Base-by-base conservation (phyloP, 352 stramenopile genomes). In the Peronospora farinosa region DNA sequence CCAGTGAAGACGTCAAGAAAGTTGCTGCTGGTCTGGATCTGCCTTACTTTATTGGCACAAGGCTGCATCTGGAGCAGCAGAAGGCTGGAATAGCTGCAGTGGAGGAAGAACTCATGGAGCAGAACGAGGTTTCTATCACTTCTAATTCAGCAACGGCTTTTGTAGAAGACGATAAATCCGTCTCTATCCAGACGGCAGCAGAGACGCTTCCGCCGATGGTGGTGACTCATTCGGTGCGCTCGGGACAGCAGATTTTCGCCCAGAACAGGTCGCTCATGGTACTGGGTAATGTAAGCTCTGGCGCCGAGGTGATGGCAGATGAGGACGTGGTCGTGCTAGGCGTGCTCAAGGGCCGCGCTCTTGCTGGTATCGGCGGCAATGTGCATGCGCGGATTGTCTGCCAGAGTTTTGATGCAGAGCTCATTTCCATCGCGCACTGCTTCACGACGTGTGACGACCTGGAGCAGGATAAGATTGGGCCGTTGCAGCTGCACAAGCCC, bases 381-480 rank as follows among this genome's bases (percentile, higher is more conserved):
- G 67, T 72, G 17, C 48, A 33, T 21, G 84, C 84, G 10, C 74
- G 70, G 43, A 83, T 88, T 55, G 56, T 79, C 17, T 88, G 74
- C 47, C 74, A 86, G 58, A 78, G 69, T 48, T 95, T 95, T 53
- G 84, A 95, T 57, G 85, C 84, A 7, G 85, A 95, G 67, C 77
- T 95, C 54, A 78, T 95, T 46, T 92, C 84, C 44, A 92, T 95
- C 65, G 83, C 78, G 32, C 80, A 95, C 60, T 81, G 84, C 57
- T 95, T 95, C 52, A 95, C 85, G 30, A 95, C 85, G n/a, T 93
- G 79, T 56, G 83, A 95, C 57, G 76, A 75, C 37, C 52, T 86
- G 30, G 64, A 69, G 47, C 57, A 69, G 45, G 59, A 65, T 11
- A 50, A 72, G 44, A 68, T 60, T 21, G 62, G 40, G 23, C 54